Percentiles rank a stretch among this genome's conserved stretches.
phyloP scores from a whole-genome alignment of 2,329 filamentous ascomycete species.

The Achaetomium macrosporum region DNA sequence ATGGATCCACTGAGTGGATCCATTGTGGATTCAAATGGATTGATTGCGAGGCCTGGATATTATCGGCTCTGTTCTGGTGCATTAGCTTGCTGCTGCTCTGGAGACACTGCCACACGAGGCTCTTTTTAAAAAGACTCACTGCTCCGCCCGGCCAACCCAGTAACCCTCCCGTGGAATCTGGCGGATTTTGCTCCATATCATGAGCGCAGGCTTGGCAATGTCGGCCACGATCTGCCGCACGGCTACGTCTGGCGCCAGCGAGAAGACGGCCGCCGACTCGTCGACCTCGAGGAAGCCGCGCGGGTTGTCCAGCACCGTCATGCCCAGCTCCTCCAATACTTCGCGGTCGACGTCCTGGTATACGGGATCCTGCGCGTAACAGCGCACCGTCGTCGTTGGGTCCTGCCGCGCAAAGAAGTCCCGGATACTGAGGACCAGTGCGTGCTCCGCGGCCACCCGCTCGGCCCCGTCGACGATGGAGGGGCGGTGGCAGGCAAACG shows the following conservation, averaged over 20 bases:
- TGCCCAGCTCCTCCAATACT: background rate
- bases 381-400: background rate
- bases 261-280: background rate
- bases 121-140: too few species aligned
- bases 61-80: too few species aligned
- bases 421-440: background rate
- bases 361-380: background rate
- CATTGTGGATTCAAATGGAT: too few species aligned
- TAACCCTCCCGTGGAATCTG: too few species aligned
- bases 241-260: background rate
- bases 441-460: background rate
- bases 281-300: constrained; percentile 1
- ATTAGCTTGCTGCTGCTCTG: too few species aligned
- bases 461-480: constrained; percentile 1
- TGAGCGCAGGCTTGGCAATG: constrained; percentile 2
- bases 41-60: too few species aligned
- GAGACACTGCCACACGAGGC: too few species aligned
- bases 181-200: background rate
- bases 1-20: too few species aligned
- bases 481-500: constrained; percentile 1
- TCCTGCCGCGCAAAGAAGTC: background rate
- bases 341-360: background rate
- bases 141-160: too few species aligned
- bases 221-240: constrained; percentile 1
- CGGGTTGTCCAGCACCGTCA: constrained; percentile 1